Base-by-base conservation (phyloP, 2,329 filamentous ascomycete genomes). In the Podosphaera aphanis region DNA sequence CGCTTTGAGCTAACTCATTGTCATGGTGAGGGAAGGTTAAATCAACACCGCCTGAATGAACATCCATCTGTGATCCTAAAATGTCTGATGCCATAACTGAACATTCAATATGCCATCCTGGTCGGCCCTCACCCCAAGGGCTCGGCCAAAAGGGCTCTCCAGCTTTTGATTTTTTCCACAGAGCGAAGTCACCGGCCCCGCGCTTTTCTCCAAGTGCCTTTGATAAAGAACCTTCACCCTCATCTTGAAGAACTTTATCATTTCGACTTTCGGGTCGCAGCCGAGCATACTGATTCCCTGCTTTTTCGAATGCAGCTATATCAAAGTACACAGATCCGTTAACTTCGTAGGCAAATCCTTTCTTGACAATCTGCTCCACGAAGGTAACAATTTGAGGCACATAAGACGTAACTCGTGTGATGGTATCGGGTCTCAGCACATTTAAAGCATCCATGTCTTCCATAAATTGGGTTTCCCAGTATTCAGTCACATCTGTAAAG, bases 21-120 rank as follows among this genome's bases (percentile, higher is more conserved):
- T 90, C 86, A 61, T 86, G 86, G 60, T 93, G 86, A 0, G 86
- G 85, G 61, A 93, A 93, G 0, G 79, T 78, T 45, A 95, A 69
- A 60, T 95, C 88, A 49, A 93, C 80, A 48, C 88, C 88, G 23
- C 88, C 86, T 19, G 83, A 92, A 61, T 94, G 88, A 46, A 94
- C 83, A 60, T 95, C 88, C 67, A 95, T 85, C 49, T 78, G 71
- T 23, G 76, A 69, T 4, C 86, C 86, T 1, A 95, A 66, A n/a
- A 85, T 72, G 51, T 86, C 83, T 2, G 82, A 88, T 0, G 86
- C 85, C 88, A 95, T 94, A 15, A 85, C 85, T 1, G 80, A 86
- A 74, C 88, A 94, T 64, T 94, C 86, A 56, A 94, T 94, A 58
- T 94, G 88, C 88, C 88, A 95, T 16, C 88, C 88, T 1, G 88